Conservation (phyloP, 768 basidiomycete species). For the Trametes maxima region DNA sequence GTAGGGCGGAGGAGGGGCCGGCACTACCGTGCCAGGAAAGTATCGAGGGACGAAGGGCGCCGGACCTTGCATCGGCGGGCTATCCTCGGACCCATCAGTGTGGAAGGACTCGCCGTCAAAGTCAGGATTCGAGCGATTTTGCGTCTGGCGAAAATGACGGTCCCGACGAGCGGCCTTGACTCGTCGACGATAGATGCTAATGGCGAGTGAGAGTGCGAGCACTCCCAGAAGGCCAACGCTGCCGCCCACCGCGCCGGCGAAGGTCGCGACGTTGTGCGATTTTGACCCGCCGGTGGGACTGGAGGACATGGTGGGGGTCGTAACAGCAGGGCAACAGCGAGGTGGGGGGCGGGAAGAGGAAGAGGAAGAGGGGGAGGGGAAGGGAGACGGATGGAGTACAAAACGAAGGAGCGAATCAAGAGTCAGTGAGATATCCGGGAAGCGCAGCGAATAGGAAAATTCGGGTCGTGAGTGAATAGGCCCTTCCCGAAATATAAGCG, state of each 20-base stretch:
- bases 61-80: conserved; percentile 45
- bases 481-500: conserved; percentile 36
- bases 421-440: conserved; percentile 23
- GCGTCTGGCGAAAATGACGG: conserved; percentile 36
- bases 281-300: conserved; percentile 22
- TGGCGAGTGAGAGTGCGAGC: conserved; percentile 48
- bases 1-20: conserved; percentile 44
- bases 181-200: conserved; percentile 54
- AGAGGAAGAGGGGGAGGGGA: conserved; percentile 17
- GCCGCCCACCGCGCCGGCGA: conserved; percentile 56
- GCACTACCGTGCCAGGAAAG: conserved; percentile 53
- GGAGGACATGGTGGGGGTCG: conserved; percentile 20
- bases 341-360: conserved; percentile 21
- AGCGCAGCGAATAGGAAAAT: conserved; percentile 32
- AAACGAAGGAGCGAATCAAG: conserved; percentile 31
- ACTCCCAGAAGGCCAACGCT: conserved; percentile 52
- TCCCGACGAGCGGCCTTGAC: conserved; percentile 44
- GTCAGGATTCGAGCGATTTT: conserved; percentile 14
- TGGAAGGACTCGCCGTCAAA: conserved; percentile 32
- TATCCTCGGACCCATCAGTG: conserved; percentile 33
- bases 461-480: conserved; percentile 30
- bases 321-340: conserved; percentile 3
- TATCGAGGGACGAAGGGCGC: conserved; percentile 56
- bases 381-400: conserved; percentile 20
- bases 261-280: conserved; percentile 43